These are phyloP conservation scores for Xylaria intraflava DNA, from an alignment of 495 filamentous ascomycete genomes.

Conservation along the genomic window DNA sequence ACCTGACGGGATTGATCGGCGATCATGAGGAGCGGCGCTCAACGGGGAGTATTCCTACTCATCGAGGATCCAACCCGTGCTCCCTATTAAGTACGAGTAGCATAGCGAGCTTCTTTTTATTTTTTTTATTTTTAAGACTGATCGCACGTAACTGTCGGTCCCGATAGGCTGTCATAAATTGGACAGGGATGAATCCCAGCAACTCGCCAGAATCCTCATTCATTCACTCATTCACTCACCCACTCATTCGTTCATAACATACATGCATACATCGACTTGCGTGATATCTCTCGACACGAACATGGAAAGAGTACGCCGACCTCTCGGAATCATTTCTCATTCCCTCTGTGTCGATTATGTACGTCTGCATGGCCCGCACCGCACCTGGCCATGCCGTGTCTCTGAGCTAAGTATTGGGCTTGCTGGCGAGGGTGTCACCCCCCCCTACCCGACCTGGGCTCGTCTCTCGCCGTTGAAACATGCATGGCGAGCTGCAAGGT, in stretches of 20 bases:
- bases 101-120: too few relatives aligned
- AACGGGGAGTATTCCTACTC: constrained; percentile 4
- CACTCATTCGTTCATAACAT: not conserved
- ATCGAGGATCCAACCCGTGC: not conserved
- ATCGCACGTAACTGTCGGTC: constrained; percentile 8
- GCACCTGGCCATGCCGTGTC: constrained; percentile 1
- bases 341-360: not conserved
- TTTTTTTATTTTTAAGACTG: not conserved
- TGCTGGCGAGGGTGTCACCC: constrained; percentile 6
- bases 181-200: not conserved
- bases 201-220: not conserved
- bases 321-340: not conserved
- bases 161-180: not conserved
- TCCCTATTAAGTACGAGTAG: not conserved
- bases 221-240: too few relatives aligned
- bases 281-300: not conserved
- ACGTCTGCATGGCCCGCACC: not conserved
- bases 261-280: not conserved
- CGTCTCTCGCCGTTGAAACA: constrained; percentile 7
- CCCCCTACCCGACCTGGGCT: constrained; percentile 13
- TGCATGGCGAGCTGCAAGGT: constrained; percentile 15
- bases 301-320: not conserved
- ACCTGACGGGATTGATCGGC: not conserved
- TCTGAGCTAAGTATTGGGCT: constrained; percentile 2
- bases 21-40: not conserved